These are phyloP conservation scores for Cyclotella sp. DNA, from an alignment of 108 stramenopile species.

Conservation along the genomic window DNA sequence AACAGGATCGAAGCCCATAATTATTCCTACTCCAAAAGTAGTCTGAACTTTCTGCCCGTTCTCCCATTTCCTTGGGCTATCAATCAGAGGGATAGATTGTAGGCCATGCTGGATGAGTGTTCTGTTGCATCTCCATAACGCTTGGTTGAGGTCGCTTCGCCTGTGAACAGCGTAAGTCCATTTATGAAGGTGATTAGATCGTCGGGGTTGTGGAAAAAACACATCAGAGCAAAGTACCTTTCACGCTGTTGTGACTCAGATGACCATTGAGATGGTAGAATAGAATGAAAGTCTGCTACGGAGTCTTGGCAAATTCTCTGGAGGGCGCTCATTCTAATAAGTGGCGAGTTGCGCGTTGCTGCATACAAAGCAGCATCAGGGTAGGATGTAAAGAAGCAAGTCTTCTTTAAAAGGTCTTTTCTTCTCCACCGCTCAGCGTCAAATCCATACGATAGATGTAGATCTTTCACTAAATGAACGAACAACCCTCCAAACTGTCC, in stretches of 20 bases:
- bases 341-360: slow-evolving; percentile 74
- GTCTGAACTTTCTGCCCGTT: slow-evolving; percentile 82
- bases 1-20: slow-evolving; percentile 73
- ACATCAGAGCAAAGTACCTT: background rate
- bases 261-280: slow-evolving; percentile 77
- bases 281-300: slow-evolving; percentile 77
- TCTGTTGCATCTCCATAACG: slow-evolving; percentile 77
- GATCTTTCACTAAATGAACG: slow-evolving; percentile 89
- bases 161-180: slow-evolving; percentile 14
- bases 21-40: slow-evolving; percentile 80
- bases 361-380: slow-evolving; percentile 95
- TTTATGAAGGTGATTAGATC: background rate
- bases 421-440: slow-evolving; percentile 75
- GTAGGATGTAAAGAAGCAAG: slow-evolving; percentile 92
- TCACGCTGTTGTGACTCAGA: slow-evolving; percentile 74
- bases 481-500: slow-evolving; percentile 86
- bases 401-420: slow-evolving; percentile 65
- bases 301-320: slow-evolving; percentile 84
- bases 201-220: background rate
- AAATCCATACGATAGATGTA: slow-evolving; percentile 78
- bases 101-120: slow-evolving; percentile 54
- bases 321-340: slow-evolving; percentile 82
- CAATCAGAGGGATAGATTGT: slow-evolving; percentile 62
- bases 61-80: slow-evolving; percentile 67
- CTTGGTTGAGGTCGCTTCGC: slow-evolving; percentile 84